Evolutionary conservation across 805 yeast genomes (phyloP).

Genomic region (Metschnikowia sp.): DNA sequence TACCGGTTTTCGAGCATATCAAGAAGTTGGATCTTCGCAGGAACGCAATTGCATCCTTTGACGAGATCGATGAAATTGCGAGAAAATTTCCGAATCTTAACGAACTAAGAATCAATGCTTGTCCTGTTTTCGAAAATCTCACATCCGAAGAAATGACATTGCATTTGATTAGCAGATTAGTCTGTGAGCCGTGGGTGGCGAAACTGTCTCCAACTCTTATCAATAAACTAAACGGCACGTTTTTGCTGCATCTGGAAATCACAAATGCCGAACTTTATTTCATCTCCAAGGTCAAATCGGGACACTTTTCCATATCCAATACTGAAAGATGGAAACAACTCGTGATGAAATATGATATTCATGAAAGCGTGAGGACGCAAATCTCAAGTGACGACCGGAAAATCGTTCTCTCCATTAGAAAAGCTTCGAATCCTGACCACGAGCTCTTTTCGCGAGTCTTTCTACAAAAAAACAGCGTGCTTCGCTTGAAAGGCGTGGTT

Average conservation of each 20-base stretch:
- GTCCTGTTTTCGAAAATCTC: slow-evolving; percentile 44
- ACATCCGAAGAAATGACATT: slow-evolving; percentile 31
- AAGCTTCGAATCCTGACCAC: neutral
- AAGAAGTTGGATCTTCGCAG: slow-evolving; percentile 46
- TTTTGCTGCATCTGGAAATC: slow-evolving; percentile 45
- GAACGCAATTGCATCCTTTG: slow-evolving; percentile 49
- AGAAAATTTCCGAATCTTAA: slow-evolving; percentile 39
- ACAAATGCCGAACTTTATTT: slow-evolving; percentile 67
- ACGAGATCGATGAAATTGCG: slow-evolving; percentile 42
- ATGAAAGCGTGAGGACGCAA: neutral
- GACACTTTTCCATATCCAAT: slow-evolving; percentile 19
- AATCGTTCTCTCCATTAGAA: slow-evolving; percentile 4
- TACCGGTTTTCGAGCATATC: slow-evolving; percentile 1
- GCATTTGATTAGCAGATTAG: slow-evolving; percentile 45
- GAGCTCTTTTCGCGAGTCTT: slow-evolving; percentile 18
- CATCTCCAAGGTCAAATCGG: slow-evolving; percentile 45
- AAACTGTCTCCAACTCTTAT: neutral
- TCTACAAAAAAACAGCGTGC: slow-evolving; percentile 24
- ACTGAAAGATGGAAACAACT: slow-evolving; percentile 43
- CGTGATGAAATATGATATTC: slow-evolving; percentile 31
- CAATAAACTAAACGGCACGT: slow-evolving; percentile 55
- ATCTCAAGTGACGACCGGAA: slow-evolving; percentile 1
- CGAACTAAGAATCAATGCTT: slow-evolving; percentile 48
- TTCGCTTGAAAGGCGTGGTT: slow-evolving; percentile 34
- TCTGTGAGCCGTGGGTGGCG: slow-evolving; percentile 15